Evolutionary conservation across 1,284 basidiomycete species (phyloP), one percentile per base, ranked within the genome.

Genomic region (Austroboletus olivaceoglutinosus): DNA sequence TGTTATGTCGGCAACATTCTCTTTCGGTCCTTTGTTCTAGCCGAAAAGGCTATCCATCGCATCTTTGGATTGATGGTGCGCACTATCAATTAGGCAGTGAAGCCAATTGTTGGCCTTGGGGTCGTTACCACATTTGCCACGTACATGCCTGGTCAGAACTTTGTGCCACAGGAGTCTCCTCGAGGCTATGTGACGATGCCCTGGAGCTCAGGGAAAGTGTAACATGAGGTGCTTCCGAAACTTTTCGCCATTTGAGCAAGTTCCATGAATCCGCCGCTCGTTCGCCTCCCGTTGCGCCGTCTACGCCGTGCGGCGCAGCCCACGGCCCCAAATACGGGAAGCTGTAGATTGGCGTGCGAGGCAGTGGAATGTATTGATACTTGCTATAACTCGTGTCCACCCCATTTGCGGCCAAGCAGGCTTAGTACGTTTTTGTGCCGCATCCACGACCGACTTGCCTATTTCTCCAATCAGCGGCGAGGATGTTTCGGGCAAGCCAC

Each of bases 71-170:
- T 57, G 62, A 53, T 59, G n/a, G 58, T 43, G 30, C 54, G 27
- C 45, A 30, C 41, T 46, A 50, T 61, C 60, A 50, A 56, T 60
- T 53, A 40, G 45, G 49, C 22, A 50, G 23, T 36, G 25, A 19
- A n/a, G 19, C 36, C 27, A 33, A 33, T 25, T 43, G n/a, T 39
- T 46, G 43, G 13, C 43, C 34, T 48, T 39, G 27, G 44, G 41
- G 49, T 61, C 44, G 55, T 65, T 63, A 63, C 59, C 50, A 56
- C 59, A 59, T 54, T 49, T 56, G 43, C 46, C 58, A 57, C 52
- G 42, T 49, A 31, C 33, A 44, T 47, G 27, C 29, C 30, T 48
- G 43, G 40, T 60, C 45, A 31, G 45, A 54, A 54, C 46, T 57
- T 50, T 58, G 55, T 56, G 38, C 43, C 48, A 37, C 57, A 44